A percentile compares a stretch with the other conserved stretches of the same genome.
Evolutionary conservation across 2,329 filamentous ascomycete genomes (phyloP).

Genomic region (Leptoxyphium fumago): DNA sequence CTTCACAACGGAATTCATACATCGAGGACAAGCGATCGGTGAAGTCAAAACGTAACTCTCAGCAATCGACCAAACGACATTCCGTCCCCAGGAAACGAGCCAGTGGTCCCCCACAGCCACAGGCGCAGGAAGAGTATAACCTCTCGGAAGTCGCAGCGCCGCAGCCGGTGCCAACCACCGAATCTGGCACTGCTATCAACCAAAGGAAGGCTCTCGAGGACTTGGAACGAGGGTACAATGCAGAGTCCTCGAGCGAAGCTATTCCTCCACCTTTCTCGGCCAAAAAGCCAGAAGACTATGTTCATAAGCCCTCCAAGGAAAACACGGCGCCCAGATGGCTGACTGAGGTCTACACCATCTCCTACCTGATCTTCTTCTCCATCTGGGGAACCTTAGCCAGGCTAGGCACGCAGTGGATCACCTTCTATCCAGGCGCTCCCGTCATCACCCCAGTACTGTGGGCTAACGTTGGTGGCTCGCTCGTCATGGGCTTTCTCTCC

Average conservation of each 20-base stretch:
- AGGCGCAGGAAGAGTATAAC: neutral
- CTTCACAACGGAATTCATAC: neutral
- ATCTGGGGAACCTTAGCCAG: slow-evolving; percentile 72
- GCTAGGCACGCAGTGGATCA: slow-evolving; percentile 64
- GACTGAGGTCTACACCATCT: slow-evolving; percentile 46
- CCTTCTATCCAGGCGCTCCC: slow-evolving; percentile 63
- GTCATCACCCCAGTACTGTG: slow-evolving; percentile 63
- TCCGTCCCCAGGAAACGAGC: neutral
- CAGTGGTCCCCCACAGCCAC: neutral
- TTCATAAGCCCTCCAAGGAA: slow-evolving; percentile 1
- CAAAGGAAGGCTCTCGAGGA: neutral
- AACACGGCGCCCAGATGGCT: slow-evolving; percentile 14
- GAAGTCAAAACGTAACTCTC: neutral
- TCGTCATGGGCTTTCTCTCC: slow-evolving; percentile 72
- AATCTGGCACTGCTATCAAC: neutral
- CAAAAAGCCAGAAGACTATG: slow-evolving; percentile 7
- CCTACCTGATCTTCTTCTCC: slow-evolving; percentile 74
- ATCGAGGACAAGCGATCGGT: neutral
- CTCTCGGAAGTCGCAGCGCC: slow-evolving; percentile 7
- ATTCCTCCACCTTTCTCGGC: slow-evolving; percentile 4
- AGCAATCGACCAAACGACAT: neutral
- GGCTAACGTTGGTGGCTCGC: slow-evolving; percentile 72
- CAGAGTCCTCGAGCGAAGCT: neutral
- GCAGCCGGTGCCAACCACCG: slow-evolving; percentile 5
- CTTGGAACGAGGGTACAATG: neutral